Evolutionary conservation across 1,284 basidiomycete genomes (phyloP).

Genomic region (Sporisorium exsertum): DNA sequence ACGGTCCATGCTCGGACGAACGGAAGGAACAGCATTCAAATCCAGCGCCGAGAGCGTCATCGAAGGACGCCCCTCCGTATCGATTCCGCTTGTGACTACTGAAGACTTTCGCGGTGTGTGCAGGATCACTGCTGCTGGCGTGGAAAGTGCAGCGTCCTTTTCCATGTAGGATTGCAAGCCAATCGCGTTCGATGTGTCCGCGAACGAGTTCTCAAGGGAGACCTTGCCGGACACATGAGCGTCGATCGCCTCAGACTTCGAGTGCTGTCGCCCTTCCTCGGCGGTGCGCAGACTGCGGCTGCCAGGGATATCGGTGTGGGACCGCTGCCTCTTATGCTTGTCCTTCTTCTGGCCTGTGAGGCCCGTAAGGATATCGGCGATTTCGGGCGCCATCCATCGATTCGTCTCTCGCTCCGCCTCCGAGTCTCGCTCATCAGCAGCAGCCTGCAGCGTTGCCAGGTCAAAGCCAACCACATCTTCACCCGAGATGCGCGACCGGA

Average conservation of each 20-base stretch:
- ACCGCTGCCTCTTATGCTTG: conserved; percentile 23
- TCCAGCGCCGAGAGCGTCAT: conserved; percentile 12
- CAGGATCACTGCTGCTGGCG: conserved; percentile 33
- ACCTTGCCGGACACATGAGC: conserved; percentile 12
- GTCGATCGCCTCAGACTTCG: conserved; percentile 22
- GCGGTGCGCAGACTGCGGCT: not conserved
- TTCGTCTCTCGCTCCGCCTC: conserved; percentile 35
- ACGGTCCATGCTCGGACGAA: conserved; percentile 25
- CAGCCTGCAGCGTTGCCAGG: conserved; percentile 42
- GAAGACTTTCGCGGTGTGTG: conserved; percentile 27
- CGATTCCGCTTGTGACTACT: conserved; percentile 1
- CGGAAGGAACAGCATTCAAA: conserved; percentile 1
- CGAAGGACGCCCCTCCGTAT: conserved; percentile 10
- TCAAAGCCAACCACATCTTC: conserved; percentile 41
- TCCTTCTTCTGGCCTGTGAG: conserved; percentile 41
- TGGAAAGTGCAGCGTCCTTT: conserved; percentile 21
- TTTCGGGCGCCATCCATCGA: conserved; percentile 54
- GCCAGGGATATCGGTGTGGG: conserved; percentile 11
- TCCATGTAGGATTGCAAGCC: conserved; percentile 10
- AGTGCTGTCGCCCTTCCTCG: conserved; percentile 23
- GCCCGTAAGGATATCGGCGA: conserved; percentile 40
- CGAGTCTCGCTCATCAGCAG: conserved; percentile 25
- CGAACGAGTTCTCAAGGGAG: conserved; percentile 17
- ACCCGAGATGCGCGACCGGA: conserved; percentile 46
- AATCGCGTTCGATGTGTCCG: conserved; percentile 8